phyloP scores from a whole-genome alignment of 2,329 filamentous ascomycete genomes.

The Colletotrichum aenigma region DNA sequence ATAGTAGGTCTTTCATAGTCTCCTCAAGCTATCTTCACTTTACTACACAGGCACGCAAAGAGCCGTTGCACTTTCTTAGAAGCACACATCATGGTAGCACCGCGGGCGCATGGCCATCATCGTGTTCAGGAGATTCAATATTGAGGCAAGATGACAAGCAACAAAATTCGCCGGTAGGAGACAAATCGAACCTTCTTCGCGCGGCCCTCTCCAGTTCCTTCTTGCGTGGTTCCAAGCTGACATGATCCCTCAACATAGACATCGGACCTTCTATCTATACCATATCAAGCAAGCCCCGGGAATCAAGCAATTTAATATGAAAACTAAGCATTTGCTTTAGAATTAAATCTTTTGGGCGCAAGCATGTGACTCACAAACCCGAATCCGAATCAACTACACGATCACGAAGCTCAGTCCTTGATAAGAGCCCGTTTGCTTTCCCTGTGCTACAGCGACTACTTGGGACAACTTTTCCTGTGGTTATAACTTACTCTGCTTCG shows the following conservation, averaged over 20 bases:
- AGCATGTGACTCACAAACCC: background rate
- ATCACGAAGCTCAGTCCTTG: background rate
- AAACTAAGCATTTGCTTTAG: background rate
- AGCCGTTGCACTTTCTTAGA: background rate
- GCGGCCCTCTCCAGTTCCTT: background rate
- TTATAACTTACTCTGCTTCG: background rate
- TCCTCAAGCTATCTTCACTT: background rate
- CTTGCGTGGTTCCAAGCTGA: background rate
- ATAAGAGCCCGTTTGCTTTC: background rate
- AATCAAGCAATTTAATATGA: background rate
- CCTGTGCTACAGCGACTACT: background rate
- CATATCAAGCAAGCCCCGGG: background rate
- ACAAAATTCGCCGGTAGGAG: background rate
- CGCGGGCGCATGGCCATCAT: background rate
- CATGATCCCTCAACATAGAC: background rate
- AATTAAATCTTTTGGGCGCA: rapidly evolving
- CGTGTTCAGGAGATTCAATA: background rate
- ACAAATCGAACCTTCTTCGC: background rate
- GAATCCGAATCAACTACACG: background rate
- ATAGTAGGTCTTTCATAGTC: background rate
- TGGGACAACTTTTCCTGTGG: background rate
- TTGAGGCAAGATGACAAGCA: background rate
- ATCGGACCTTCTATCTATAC: background rate
- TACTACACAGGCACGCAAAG: background rate
- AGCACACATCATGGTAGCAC: background rate